Evolutionary conservation across 2,329 filamentous ascomycete genomes (phyloP).

Genomic region (Colletotrichum caudatum): DNA sequence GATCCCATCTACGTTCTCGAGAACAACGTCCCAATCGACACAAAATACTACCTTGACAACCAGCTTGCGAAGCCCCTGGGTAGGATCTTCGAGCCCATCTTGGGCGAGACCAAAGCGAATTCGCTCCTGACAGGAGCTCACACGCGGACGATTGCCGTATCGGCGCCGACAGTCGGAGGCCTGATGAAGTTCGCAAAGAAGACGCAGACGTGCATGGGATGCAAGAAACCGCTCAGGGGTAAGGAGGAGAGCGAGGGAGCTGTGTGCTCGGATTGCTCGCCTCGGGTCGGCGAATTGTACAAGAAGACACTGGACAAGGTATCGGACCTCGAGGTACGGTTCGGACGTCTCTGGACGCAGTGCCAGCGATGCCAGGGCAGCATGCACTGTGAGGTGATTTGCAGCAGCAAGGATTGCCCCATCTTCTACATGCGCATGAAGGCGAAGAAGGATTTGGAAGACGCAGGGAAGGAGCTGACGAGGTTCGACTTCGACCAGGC

Average conservation of each 20-base stretch:
- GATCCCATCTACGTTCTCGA: conserved; percentile 97
- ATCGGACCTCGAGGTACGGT: conserved; percentile 92
- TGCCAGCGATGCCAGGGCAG: conserved; percentile 98
- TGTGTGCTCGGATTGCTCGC: conserved; percentile 87
- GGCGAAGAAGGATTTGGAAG: conserved; percentile 98
- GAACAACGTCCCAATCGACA: conserved; percentile 97
- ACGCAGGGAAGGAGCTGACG: conserved; percentile 88
- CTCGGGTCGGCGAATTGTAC: conserved; percentile 91
- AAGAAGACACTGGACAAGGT: conserved; percentile 89
- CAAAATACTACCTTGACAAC: conserved; percentile 98
- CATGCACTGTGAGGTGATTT: conserved; percentile 98
- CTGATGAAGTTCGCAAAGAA: conserved; percentile 99
- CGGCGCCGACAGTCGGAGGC: conserved; percentile 89
- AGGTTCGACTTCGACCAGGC: conserved; percentile 90
- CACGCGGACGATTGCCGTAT: conserved; percentile 93
- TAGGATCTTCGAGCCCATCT: conserved; percentile 97
- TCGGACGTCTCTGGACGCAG: conserved; percentile 95
- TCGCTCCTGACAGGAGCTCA: conserved; percentile 92
- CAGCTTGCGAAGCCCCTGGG: conserved; percentile 94
- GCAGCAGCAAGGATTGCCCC: conserved; percentile 93
- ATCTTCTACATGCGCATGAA: conserved; percentile 99
- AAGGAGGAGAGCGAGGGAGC: conserved; percentile 86
- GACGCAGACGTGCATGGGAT: conserved; percentile 98
- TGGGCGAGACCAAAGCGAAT: conserved; percentile 91
- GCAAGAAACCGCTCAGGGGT: conserved; percentile 91